Conservation (phyloP, 2,329 filamentous ascomycete genomes). For the Hypoxylon sp. region DNA sequence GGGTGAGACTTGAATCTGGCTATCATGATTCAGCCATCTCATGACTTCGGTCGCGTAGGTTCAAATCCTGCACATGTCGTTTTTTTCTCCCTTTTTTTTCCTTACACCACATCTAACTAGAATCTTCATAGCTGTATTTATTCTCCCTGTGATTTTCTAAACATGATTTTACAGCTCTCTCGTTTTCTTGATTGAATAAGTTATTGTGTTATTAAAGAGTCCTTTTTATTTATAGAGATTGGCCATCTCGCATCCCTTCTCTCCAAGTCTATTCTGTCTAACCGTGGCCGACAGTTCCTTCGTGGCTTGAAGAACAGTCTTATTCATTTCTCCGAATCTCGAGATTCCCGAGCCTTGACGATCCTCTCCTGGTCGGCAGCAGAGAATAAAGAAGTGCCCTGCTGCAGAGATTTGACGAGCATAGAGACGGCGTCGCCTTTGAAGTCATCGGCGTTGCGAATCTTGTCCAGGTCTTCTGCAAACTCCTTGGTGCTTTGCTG, state of each 20-base stretch:
- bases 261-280: too few relatives aligned
- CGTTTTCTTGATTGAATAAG: too few relatives aligned
- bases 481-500: slow-evolving; percentile 74
- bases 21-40: slow-evolving; percentile 4
- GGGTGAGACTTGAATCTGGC: slow-evolving; percentile 29
- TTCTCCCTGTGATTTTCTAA: not conserved
- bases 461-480: slow-evolving; percentile 75
- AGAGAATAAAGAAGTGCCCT: slow-evolving; percentile 70
- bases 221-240: too few relatives aligned
- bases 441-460: slow-evolving; percentile 75
- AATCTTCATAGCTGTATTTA: not conserved
- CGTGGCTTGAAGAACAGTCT: too few relatives aligned
- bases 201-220: too few relatives aligned
- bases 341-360: slow-evolving; percentile 29
- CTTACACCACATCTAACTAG: not conserved
- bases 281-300: too few relatives aligned
- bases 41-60: slow-evolving; percentile 2
- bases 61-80: slow-evolving; percentile 7
- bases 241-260: too few relatives aligned
- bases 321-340: slow-evolving; percentile 7
- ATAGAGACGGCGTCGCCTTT: slow-evolving; percentile 69
- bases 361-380: slow-evolving; percentile 56
- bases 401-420: slow-evolving; percentile 72
- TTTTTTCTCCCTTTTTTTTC: not conserved
- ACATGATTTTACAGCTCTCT: not conserved